A percentile compares a stretch with the other conserved stretches of the same genome.
Evolutionary conservation across 2,329 filamentous ascomycete species (phyloP).

Genomic region (Tolypocladium endophyticum): DNA sequence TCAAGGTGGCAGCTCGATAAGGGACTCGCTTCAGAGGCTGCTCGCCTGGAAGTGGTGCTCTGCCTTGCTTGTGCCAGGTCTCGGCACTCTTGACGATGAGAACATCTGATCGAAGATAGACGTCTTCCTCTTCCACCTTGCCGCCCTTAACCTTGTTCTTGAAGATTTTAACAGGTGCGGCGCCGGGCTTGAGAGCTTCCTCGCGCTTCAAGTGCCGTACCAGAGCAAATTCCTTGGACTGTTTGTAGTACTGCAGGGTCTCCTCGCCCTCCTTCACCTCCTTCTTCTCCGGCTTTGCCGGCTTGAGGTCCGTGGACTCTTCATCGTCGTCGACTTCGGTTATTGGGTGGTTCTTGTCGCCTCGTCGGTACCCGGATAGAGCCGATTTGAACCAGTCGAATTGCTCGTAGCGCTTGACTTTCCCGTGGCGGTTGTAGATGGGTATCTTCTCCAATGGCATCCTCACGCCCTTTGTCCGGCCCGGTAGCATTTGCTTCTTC

Average conservation of each 20-base stretch:
- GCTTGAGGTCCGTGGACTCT: slow-evolving; percentile 65
- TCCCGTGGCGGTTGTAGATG: slow-evolving; percentile 66
- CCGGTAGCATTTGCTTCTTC: slow-evolving; percentile 69
- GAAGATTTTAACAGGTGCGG: slow-evolving; percentile 65
- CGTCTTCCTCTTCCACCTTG: slow-evolving; percentile 64
- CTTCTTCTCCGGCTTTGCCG: slow-evolving; percentile 63
- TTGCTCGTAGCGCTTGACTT: slow-evolving; percentile 63
- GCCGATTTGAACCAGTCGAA: slow-evolving; percentile 83
- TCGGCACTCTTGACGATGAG: slow-evolving; percentile 82
- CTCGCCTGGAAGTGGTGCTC: slow-evolving; percentile 60
- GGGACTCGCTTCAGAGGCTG: slow-evolving; percentile 77
- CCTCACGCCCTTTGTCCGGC: slow-evolving; percentile 78
- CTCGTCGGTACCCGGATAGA: slow-evolving; percentile 60
- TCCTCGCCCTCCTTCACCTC: slow-evolving; percentile 64
- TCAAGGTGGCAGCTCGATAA: slow-evolving; percentile 81
- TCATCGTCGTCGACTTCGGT: slow-evolving; percentile 72
- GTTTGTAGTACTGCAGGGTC: slow-evolving; percentile 81
- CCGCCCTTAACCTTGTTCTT: slow-evolving; percentile 63
- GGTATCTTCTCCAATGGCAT: slow-evolving; percentile 72
- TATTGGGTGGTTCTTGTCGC: slow-evolving; percentile 35
- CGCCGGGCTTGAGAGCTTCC: slow-evolving; percentile 66
- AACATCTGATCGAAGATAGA: slow-evolving; percentile 71
- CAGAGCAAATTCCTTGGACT: slow-evolving; percentile 74
- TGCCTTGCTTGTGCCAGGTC: slow-evolving; percentile 95
- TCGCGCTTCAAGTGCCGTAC: slow-evolving; percentile 82